These are phyloP conservation scores for Microcyclosporella mali DNA, from an alignment of 2,329 filamentous ascomycete species.

Conservation along the genomic window DNA sequence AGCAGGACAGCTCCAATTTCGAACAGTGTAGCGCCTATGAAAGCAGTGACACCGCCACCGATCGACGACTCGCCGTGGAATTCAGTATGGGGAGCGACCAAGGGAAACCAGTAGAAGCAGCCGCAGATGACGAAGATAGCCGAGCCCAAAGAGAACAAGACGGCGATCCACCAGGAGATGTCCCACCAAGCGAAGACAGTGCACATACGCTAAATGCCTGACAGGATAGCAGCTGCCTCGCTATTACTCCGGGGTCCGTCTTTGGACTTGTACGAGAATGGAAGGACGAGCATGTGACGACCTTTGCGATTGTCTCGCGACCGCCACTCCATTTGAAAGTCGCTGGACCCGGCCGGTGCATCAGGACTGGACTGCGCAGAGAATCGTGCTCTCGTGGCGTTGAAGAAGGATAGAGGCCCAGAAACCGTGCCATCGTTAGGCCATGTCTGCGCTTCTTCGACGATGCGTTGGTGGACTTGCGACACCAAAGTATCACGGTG, in stretches of 20 bases:
- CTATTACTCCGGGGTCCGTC: slow-evolving; percentile 32
- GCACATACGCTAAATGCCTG: slow-evolving; percentile 47
- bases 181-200: slow-evolving; percentile 17
- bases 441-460: background rate
- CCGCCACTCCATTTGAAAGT: slow-evolving; percentile 4
- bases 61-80: slow-evolving; percentile 49
- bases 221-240: slow-evolving; percentile 27
- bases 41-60: slow-evolving; percentile 57
- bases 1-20: slow-evolving; percentile 55
- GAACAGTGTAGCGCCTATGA: slow-evolving; percentile 63
- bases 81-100: slow-evolving; percentile 39
- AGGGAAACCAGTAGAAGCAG: slow-evolving; percentile 59
- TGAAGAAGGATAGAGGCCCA: slow-evolving; percentile 6
- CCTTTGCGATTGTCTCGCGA: slow-evolving; percentile 10
- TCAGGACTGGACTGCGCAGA: background rate
- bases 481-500: background rate
- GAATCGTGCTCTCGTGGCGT: slow-evolving; percentile 4
- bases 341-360: background rate
- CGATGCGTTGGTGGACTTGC: slow-evolving; percentile 1
- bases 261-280: slow-evolving; percentile 15
- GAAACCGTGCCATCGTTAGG: background rate
- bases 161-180: slow-evolving; percentile 38
- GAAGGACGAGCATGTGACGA: slow-evolving; percentile 34
- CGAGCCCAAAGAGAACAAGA: slow-evolving; percentile 48
- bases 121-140: slow-evolving; percentile 46